phyloP scores from a whole-genome alignment of 495 filamentous ascomycete species.

The Cetradonia linearis region DNA sequence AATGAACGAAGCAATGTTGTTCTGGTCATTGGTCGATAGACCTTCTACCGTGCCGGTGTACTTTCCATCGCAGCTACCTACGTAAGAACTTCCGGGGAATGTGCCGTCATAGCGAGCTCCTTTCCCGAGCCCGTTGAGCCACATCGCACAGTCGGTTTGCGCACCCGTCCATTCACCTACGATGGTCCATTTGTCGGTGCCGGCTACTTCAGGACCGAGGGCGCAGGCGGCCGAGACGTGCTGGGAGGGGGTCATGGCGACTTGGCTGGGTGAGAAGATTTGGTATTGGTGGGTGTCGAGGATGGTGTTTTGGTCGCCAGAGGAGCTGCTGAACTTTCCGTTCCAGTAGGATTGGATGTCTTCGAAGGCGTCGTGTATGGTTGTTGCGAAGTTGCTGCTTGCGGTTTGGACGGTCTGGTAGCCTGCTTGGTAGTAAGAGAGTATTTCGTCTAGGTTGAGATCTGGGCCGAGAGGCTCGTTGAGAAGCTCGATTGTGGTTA shows the following conservation, averaged over 20 bases:
- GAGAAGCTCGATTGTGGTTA: constrained; percentile 59
- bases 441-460: constrained; percentile 42
- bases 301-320: constrained; percentile 50
- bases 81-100: constrained; percentile 32
- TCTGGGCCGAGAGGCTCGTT: constrained; percentile 54
- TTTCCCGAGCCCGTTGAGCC: constrained; percentile 51
- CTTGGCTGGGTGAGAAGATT: constrained; percentile 51
- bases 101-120: constrained; percentile 48
- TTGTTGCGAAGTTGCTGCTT: constrained; percentile 46
- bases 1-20: constrained; percentile 51
- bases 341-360: constrained; percentile 55
- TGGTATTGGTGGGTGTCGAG: constrained; percentile 62
- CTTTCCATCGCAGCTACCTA: constrained; percentile 53
- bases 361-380: constrained; percentile 61
- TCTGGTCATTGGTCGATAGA: constrained; percentile 42
- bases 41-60: constrained; percentile 44
- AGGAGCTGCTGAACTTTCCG: constrained; percentile 47
- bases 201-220: constrained; percentile 38
- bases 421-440: constrained; percentile 56
- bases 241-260: constrained; percentile 37
- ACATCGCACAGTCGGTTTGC: constrained; percentile 43
- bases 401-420: constrained; percentile 43
- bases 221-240: constrained; percentile 46
- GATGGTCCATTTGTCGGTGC: constrained; percentile 59
- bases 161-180: constrained; percentile 62